Evolutionary conservation across 2,329 filamentous ascomycete genomes (phyloP).

Genomic region (Coniella lustricola): DNA sequence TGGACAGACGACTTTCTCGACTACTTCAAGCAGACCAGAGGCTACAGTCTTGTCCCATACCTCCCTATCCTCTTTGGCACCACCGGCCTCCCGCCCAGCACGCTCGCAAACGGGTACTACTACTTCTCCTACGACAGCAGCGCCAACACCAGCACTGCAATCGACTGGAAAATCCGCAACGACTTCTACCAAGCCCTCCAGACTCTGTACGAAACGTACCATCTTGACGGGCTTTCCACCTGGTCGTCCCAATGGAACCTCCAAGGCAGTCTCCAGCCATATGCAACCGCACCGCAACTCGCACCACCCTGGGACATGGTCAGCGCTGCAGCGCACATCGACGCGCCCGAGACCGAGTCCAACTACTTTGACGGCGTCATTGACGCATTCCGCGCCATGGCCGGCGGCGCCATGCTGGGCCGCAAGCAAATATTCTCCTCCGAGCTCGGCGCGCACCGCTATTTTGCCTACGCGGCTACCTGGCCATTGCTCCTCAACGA

Average conservation of each 20-base stretch:
- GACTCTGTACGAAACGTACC: conserved; percentile 7
- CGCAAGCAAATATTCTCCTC: conserved; percentile 9
- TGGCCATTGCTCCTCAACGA: conserved; percentile 7
- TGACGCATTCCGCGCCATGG: conserved; percentile 8
- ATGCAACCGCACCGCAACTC: conserved; percentile 5
- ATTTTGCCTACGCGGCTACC: conserved; percentile 3
- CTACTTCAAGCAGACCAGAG: conserved; percentile 6
- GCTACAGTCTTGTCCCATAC: conserved; percentile 1
- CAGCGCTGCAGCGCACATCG: conserved; percentile 8
- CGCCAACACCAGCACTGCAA: neutral
- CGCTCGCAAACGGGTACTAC: conserved; percentile 2
- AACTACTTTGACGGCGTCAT: conserved; percentile 11
- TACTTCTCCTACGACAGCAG: conserved; percentile 2
- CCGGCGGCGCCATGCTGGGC: conserved; percentile 5
- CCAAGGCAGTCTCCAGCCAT: conserved; percentile 7
- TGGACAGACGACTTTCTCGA: conserved; percentile 7
- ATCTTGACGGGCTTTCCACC: conserved; percentile 1
- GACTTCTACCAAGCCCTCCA: conserved; percentile 9
- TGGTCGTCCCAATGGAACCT: conserved; percentile 6
- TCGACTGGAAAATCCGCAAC: conserved; percentile 10
- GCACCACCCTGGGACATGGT: conserved; percentile 10
- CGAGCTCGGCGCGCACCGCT: conserved; percentile 4
- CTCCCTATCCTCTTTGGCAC: conserved; percentile 9
- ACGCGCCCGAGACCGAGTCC: conserved; percentile 11
- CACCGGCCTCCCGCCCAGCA: conserved; percentile 4